Evolutionary conservation across 2,329 filamentous ascomycete genomes (phyloP).

Genomic region (Conoideocrella luteorostrata): DNA sequence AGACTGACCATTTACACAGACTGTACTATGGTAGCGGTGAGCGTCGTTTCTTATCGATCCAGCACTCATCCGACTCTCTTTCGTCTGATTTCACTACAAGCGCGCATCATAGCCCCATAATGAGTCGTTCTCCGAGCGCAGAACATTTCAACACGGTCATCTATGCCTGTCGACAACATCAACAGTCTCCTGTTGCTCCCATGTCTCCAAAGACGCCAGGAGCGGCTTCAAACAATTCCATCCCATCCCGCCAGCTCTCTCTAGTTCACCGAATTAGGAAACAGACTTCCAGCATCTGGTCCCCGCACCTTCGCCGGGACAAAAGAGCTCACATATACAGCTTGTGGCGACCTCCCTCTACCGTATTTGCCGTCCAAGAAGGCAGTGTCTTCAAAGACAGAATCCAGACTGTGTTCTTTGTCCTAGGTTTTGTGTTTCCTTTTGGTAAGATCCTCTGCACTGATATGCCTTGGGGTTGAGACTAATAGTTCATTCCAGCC

Average conservation of each 20-base stretch:
- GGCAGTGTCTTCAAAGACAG: constrained; percentile 61
- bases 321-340: constrained; percentile 51
- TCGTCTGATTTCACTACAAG: constrained; percentile 42
- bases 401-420: constrained; percentile 68
- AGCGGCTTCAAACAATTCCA: constrained; percentile 5
- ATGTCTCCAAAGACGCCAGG: constrained; percentile 12
- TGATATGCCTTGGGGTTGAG: constrained; percentile 4
- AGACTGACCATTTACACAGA: constrained; percentile 25
- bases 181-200: constrained; percentile 40
- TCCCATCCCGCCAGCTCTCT: constrained; percentile 24
- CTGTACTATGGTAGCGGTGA: constrained; percentile 67
- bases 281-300: constrained; percentile 60
- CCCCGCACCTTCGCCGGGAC: constrained; percentile 64
- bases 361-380: constrained; percentile 57
- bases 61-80: constrained; percentile 39
- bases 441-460: constrained; percentile 44
- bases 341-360: constrained; percentile 67
- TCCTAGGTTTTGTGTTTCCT: constrained; percentile 70
- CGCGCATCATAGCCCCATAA: constrained; percentile 38
- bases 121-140: constrained; percentile 42
- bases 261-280: constrained; percentile 31
- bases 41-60: constrained; percentile 42
- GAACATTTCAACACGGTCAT: constrained; percentile 22
- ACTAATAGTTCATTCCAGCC: constrained; percentile 41
- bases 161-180: constrained; percentile 36